Evolutionary conservation across 495 filamentous ascomycete species (phyloP), one percentile per base, ranked within the genome.

Genomic region (Lasiosphaeria miniovina): DNA sequence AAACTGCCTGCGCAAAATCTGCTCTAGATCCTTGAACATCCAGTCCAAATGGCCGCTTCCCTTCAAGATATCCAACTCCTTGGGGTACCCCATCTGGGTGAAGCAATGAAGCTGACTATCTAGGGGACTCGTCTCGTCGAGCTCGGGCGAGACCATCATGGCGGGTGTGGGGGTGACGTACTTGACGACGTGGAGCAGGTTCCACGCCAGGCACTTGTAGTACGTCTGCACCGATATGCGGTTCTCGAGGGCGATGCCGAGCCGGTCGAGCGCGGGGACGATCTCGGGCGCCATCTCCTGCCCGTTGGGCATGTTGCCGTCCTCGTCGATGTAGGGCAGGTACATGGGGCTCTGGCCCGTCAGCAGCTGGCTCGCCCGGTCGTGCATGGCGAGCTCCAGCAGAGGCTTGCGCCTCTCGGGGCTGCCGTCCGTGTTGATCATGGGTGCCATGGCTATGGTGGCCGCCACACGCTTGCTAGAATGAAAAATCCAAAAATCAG

Each of bases 211-310:
- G 32, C 6, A 5, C 7, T 36, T 9, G 50, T 52, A 52, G 50
- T 52, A 52, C 6, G 50, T 52, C 50, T 52, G 50, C 32, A 52
- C 32, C 50, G 50, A 12, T 6, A 36, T 52, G 32, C 50, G 31
- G 50, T 36, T 36, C 50, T 52, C 50, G 14, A 52, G 4, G 15
- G 6, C 6, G 11, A 52, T 52, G 49, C 24, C 49, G 49, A 52
- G 49, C 17, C 49, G 49, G 7, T 52, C 17, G 11, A 52, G 49
- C 6, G 49, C 49, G 9, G 49, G 49, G 7, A 52, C 33, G 7
- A 52, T 52, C 11, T 36, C 50, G 32, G 50, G 15, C 15, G 9
- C 11, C 50, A 36, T 24, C 50, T 52, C 15, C 14, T 32, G 50
- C 15, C 14, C 32, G 50, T 52, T 36, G 33, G 50, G 50, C 32